These are phyloP conservation scores for Dryas integrifolia DNA, from an alignment of 331 rosid species.

Conservation along the genomic window DNA sequence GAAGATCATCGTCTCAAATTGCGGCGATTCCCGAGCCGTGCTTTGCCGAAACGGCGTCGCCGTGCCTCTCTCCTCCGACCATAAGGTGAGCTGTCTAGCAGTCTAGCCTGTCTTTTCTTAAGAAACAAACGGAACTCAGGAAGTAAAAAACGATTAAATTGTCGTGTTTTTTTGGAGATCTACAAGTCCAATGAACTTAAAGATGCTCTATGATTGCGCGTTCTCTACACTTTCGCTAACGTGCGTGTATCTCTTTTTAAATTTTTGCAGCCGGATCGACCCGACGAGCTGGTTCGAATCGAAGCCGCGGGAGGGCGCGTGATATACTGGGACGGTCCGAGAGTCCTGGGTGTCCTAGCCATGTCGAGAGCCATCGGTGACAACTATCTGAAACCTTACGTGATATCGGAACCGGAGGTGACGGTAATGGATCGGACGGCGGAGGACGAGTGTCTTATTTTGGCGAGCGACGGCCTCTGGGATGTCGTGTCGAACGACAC, in stretches of 20 bases:
- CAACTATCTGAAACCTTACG: constrained; percentile 71
- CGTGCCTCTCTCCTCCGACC: constrained; percentile 82
- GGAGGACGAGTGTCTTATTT: constrained; percentile 71
- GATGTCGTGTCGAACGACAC: constrained; percentile 82
- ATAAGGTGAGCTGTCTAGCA: constrained; percentile 46
- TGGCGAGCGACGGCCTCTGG: constrained; percentile 90
- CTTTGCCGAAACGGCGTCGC: constrained; percentile 71
- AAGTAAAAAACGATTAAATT: too few species aligned
- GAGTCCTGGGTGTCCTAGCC: constrained; percentile 83
- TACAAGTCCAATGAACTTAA: constrained; percentile 1
- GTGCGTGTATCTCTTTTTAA: not conserved
- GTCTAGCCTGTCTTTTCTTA: not conserved
- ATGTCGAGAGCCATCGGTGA: constrained; percentile 86
- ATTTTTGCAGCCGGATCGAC: constrained; percentile 73
- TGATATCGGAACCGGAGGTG: constrained; percentile 86
- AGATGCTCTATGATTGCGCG: constrained; percentile 1
- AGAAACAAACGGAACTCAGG: not conserved
- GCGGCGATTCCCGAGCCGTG: constrained; percentile 94
- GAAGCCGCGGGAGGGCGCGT: constrained; percentile 82
- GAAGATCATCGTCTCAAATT: constrained; percentile 68
- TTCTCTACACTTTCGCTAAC: not conserved
- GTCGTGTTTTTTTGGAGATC: not conserved
- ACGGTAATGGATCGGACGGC: constrained; percentile 52
- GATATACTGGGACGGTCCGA: constrained; percentile 80
- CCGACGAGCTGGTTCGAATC: constrained; percentile 74